Conservation (phyloP, 2,329 filamentous ascomycete species). For the Nothopassalora personata region DNA sequence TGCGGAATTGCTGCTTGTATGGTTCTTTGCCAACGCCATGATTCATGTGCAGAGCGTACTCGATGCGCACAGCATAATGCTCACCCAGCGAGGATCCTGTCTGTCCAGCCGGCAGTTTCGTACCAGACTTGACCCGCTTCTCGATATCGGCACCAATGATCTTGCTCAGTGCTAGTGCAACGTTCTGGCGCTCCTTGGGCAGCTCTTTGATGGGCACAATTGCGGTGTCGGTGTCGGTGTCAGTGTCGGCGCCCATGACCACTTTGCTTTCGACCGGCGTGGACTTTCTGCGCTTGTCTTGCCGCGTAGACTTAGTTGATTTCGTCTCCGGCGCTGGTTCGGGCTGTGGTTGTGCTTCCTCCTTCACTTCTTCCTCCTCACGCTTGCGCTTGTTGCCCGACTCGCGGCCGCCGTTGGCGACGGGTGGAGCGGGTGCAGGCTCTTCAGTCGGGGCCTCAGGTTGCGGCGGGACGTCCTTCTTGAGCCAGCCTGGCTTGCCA, state of each 20-base stretch:
- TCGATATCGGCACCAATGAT: slow-evolving; percentile 62
- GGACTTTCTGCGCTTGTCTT: slow-evolving; percentile 36
- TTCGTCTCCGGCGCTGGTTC: slow-evolving; percentile 10
- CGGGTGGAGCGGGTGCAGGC: slow-evolving; percentile 3
- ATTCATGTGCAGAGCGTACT: slow-evolving; percentile 59
- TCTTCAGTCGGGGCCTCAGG: slow-evolving; percentile 7
- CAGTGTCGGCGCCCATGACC: slow-evolving; percentile 14
- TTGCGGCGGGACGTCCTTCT: slow-evolving; percentile 25
- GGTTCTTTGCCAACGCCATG: slow-evolving; percentile 47
- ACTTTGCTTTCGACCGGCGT: slow-evolving; percentile 18
- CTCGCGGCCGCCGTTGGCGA: slow-evolving; percentile 6
- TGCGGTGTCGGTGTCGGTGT: slow-evolving; percentile 32
- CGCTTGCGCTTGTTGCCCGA: slow-evolving; percentile 33
- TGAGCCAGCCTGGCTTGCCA: slow-evolving; percentile 29
- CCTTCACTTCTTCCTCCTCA: slow-evolving; percentile 16
- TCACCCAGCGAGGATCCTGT: slow-evolving; percentile 62
- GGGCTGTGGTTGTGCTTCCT: slow-evolving; percentile 11
- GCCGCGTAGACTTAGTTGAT: slow-evolving; percentile 14
- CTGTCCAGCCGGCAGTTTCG: slow-evolving; percentile 58
- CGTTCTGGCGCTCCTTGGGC: slow-evolving; percentile 62
- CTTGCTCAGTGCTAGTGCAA: slow-evolving; percentile 66
- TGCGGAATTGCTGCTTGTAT: slow-evolving; percentile 63
- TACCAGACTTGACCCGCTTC: slow-evolving; percentile 60
- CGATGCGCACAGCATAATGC: slow-evolving; percentile 70
- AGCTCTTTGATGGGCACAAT: slow-evolving; percentile 43